A percentile compares a stretch with the other conserved stretches of the same genome.
Conservation (phyloP, 192 early-diverging fungal genomes). For the Podila epigama region DNA sequence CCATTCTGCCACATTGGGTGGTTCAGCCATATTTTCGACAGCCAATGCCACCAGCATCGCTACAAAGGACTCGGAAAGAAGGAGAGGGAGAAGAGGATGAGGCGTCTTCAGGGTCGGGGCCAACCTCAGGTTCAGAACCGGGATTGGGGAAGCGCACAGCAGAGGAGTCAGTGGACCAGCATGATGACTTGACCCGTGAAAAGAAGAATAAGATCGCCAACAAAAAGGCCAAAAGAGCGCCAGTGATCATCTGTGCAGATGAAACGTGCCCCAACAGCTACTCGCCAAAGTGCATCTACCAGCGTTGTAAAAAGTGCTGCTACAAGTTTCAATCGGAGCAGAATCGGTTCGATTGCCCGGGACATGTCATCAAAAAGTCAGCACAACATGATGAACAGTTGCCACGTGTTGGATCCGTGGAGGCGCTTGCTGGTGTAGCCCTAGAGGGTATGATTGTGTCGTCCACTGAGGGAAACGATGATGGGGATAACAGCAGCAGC, state of each 20-base stretch:
- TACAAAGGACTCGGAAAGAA: slow-evolving; percentile 21
- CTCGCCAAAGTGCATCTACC: slow-evolving; percentile 32
- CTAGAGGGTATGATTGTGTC: slow-evolving; percentile 29
- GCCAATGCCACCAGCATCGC: slow-evolving; percentile 44
- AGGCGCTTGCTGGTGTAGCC: slow-evolving; percentile 35
- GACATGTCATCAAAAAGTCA: slow-evolving; percentile 20
- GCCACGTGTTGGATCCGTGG: slow-evolving; percentile 32
- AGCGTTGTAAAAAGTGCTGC: slow-evolving; percentile 39
- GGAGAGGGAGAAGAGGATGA: neutral
- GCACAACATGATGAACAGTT: slow-evolving; percentile 6
- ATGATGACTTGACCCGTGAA: neutral
- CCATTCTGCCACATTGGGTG: slow-evolving; percentile 70
- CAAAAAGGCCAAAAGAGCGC: slow-evolving; percentile 17
- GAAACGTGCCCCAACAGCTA: slow-evolving; percentile 22
- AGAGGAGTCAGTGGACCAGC: slow-evolving; percentile 17
- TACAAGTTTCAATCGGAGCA: slow-evolving; percentile 10
- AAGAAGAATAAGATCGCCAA: slow-evolving; percentile 1
- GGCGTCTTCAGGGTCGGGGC: too few relatives aligned
- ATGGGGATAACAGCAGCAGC: too few relatives aligned
- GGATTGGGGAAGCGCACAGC: slow-evolving; percentile 21
- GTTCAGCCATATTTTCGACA: slow-evolving; percentile 73
- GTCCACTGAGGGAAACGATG: neutral
- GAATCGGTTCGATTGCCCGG: slow-evolving; percentile 22
- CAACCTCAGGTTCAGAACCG: too few relatives aligned
- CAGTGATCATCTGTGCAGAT: slow-evolving; percentile 10